phyloP scores from a whole-genome alignment of 768 basidiomycete species.

The Tephrocybe sp. region DNA sequence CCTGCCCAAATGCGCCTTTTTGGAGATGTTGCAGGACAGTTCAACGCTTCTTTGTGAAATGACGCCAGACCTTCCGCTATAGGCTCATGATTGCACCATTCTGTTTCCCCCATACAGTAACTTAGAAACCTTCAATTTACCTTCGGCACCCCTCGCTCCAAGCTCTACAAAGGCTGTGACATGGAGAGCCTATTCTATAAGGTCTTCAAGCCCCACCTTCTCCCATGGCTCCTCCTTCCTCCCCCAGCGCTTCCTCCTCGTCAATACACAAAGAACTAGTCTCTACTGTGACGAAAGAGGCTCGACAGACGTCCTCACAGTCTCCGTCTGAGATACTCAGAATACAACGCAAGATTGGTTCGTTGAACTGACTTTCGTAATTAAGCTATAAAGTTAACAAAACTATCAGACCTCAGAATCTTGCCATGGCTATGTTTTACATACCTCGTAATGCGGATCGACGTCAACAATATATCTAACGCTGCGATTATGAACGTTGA shows the following conservation, averaged over 20 bases:
- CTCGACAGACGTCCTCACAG: not conserved
- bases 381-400: not conserved
- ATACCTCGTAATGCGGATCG: slow-evolving; percentile 16
- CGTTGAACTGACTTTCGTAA: not conserved
- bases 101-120: not conserved
- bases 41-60: not conserved
- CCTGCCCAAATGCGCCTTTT: not conserved
- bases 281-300: not conserved
- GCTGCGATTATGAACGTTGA: slow-evolving; percentile 17
- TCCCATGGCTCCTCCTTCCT: slow-evolving; percentile 3
- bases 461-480: slow-evolving; percentile 14
- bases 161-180: not conserved
- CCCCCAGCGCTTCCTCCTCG: not conserved
- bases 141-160: not conserved
- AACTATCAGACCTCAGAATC: slow-evolving; percentile 8
- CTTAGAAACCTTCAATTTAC: not conserved
- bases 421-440: slow-evolving; percentile 17
- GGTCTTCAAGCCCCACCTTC: not conserved
- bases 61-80: not conserved
- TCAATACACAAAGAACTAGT: not conserved
- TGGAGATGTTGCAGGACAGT: not conserved
- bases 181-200: not conserved
- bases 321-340: slow-evolving; percentile 1
- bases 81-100: slow-evolving; percentile 2
- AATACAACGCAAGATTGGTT: slow-evolving; percentile 15